Conservation (phyloP, 805 yeast genomes). For the Ogataea wickerhamii region DNA sequence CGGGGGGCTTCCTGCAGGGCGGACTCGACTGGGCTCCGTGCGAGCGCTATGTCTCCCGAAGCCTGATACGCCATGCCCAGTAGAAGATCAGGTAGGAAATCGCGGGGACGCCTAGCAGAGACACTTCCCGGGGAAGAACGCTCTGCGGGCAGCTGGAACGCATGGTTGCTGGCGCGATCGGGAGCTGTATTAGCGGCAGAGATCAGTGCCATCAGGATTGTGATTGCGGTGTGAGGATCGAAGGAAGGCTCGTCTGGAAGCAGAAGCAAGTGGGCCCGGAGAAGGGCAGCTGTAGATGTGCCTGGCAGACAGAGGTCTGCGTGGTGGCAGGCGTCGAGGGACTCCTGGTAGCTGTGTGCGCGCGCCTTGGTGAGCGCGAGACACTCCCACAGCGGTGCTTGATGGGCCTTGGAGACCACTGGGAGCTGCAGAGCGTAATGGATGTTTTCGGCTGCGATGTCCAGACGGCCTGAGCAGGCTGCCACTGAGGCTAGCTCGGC, state of each 20-base stretch:
- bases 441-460: slow-evolving; percentile 47
- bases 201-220: slow-evolving; percentile 18
- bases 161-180: too few relatives aligned
- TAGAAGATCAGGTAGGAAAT: slow-evolving; percentile 57
- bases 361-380: slow-evolving; percentile 49
- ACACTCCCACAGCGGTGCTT: slow-evolving; percentile 50
- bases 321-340: slow-evolving; percentile 47
- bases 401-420: slow-evolving; percentile 42
- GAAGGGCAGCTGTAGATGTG: slow-evolving; percentile 41
- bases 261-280: slow-evolving; percentile 49
- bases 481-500: slow-evolving; percentile 56
- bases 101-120: too few relatives aligned
- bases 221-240: slow-evolving; percentile 35
- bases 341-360: slow-evolving; percentile 47
- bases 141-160: too few relatives aligned
- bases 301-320: slow-evolving; percentile 45
- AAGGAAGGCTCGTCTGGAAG: slow-evolving; percentile 26
- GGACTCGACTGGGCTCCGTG: slow-evolving; percentile 53
- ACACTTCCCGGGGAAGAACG: too few relatives aligned
- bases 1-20: slow-evolving; percentile 50
- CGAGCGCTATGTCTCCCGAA: slow-evolving; percentile 43
- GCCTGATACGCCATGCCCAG: slow-evolving; percentile 51
- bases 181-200: slow-evolving; percentile 10
- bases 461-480: slow-evolving; percentile 47
- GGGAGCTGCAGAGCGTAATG: slow-evolving; percentile 49